Evolutionary conservation across 2,329 filamentous ascomycete genomes (phyloP).

Genomic region (Pseudocercospora eumusae): DNA sequence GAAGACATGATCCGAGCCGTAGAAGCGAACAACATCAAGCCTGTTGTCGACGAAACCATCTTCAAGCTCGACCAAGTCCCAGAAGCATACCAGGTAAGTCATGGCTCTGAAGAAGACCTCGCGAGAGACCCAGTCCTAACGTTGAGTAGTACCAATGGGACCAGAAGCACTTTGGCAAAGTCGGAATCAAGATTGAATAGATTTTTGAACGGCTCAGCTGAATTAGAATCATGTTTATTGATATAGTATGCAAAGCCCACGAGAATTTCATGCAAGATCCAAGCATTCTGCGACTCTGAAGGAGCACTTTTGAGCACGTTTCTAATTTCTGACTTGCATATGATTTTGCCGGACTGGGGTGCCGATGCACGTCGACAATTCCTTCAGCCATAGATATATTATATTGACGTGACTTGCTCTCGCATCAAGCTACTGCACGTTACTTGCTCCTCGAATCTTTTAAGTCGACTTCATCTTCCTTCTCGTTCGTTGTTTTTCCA

Average conservation of each 20-base stretch:
- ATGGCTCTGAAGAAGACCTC: too few species aligned
- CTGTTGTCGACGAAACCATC: conserved; percentile 59
- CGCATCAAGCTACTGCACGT: background rate
- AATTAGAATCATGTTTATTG: background rate
- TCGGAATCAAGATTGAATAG: conserved; percentile 44
- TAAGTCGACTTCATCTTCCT: background rate
- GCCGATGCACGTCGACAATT: background rate
- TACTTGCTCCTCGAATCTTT: background rate
- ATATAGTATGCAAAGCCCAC: too few species aligned
- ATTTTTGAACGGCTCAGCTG: background rate
- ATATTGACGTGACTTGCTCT: background rate
- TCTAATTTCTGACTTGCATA: background rate
- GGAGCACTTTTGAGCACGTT: conserved; percentile 4
- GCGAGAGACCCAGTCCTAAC: background rate
- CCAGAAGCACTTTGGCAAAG: conserved; percentile 53
- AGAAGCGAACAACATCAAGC: conserved; percentile 60
- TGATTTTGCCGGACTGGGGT: background rate
- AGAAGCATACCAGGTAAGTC: conserved; percentile 49
- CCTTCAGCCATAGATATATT: conserved; percentile 5
- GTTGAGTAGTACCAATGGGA: background rate
- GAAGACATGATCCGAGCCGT: conserved; percentile 62
- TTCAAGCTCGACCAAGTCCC: conserved; percentile 56
- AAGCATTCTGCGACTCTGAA: too few species aligned
- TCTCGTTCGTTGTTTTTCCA: background rate
- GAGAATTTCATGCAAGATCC: background rate